Conservation (phyloP, 2,329 filamentous ascomycete species). For the Pseudopithomyces maydicus region DNA sequence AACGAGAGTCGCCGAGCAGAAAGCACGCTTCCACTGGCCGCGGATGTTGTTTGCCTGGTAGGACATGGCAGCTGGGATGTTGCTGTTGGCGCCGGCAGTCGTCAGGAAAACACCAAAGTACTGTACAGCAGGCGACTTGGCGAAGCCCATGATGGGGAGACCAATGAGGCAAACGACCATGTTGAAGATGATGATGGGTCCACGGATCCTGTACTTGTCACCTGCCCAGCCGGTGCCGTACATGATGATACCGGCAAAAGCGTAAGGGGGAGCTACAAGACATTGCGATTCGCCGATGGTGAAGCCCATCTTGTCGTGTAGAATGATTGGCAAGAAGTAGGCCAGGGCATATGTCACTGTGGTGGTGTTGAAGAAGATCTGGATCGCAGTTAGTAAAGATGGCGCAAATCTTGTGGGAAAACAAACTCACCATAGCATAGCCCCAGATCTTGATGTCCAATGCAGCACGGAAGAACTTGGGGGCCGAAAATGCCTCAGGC, state of each 20-base stretch:
- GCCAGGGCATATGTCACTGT: conserved; percentile 76
- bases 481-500: conserved; percentile 53
- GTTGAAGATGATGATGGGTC: conserved; percentile 70
- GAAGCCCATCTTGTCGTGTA: conserved; percentile 67
- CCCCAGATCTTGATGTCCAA: conserved; percentile 60
- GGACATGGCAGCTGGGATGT: conserved; percentile 74
- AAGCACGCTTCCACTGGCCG: conserved; percentile 86
- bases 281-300: conserved; percentile 68
- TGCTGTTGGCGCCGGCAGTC: conserved; percentile 78
- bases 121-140: conserved; percentile 59
- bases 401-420: not conserved
- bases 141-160: conserved; percentile 74
- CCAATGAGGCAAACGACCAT: conserved; percentile 70
- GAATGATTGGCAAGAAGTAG: conserved; percentile 79
- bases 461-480: conserved; percentile 54
- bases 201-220: conserved; percentile 70
- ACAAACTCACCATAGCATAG: conserved; percentile 52
- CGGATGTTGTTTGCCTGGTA: conserved; percentile 89
- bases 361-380: conserved; percentile 66
- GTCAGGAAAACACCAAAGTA: conserved; percentile 78
- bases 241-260: conserved; percentile 44
- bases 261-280: conserved; percentile 62
- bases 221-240: conserved; percentile 66
- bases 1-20: conserved; percentile 76
- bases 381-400: conserved; percentile 15